Base-by-base conservation (phyloP, 371 early-diverging fungal species). In the Mucor racemosus region DNA sequence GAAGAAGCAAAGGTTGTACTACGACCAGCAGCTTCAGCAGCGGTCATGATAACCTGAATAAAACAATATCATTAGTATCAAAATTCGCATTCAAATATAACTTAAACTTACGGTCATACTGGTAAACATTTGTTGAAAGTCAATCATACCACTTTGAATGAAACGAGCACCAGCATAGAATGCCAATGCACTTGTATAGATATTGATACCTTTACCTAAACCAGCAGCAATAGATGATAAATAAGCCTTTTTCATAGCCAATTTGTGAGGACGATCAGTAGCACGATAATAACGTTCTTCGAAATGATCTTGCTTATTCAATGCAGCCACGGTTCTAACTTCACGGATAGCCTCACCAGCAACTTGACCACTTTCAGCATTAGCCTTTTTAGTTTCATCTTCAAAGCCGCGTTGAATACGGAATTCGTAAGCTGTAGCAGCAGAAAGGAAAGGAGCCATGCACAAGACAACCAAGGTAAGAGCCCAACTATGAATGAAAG, bases 301-400 rank as follows among this genome's bases (percentile, higher is more conserved):
- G 60, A 95, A 92, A 26, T 75, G 67, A 38, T 71, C 65, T 67
- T 97, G 94, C 60, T 90, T 86, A 6, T 88, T 90, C 19, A 96
- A 74, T 0, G 90, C 70, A 17, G 87, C 84, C 11, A 96, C 94
- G 0, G 96, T 96, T 39, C 95, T 84, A 44, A 96, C 87, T 73
- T 89, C 86, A 40, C 84, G 71, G 17, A 96, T 87, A 17, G 92
- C 91, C 67, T 96, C 97, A 57, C 83, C 80, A 31, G 94, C 92
- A n/a, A 85, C 80, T 67, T 88, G 85, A 39, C 87, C 86, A 31
- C 90, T 83, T n/a, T 67, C 65, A 61, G 84, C 85, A 68, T 91
- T 90, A 0, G 87, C 84, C 39, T 75, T 74, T 54, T 80, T 80
- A 26, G 80, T 85, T 63, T 84, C 77, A 53, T 75, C 71, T 21